Evolutionary conservation across 306 rosid species (phyloP), one percentile per base, ranked within the genome.

Genomic region (Cucumis hystrix): DNA sequence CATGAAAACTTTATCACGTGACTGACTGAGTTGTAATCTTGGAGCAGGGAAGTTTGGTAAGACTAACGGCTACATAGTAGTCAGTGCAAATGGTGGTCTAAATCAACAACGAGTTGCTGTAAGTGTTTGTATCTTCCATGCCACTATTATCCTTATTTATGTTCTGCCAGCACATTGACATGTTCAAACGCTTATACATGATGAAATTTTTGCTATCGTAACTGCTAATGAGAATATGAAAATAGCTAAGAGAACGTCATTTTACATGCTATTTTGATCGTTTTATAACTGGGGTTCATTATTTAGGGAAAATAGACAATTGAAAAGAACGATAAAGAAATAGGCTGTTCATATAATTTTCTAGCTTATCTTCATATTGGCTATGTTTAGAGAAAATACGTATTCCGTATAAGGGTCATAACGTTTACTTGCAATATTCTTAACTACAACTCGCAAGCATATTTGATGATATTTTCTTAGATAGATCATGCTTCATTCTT

Each of bases 91-190:
- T 82, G 99, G 99, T 4, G 99, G 99, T 65, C 99, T 95, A 71
- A 95, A 95, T 85, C 99, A 95, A 84, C 99, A 95, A 78, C 85
- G 97, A 79, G 99, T 95, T 69, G 99, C 99, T 49, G 99, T 95
- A 83, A 87, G 97, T 85, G 83, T 76, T 47, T 75, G 82, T 70
- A 25, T 47, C 79, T 76, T 76, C 60, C 39, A 56, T 61, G 59
- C 45, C 45, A 59, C 25, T 60, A 58, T 59, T 45, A 60, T 60
- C 40, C 70, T 62, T 9, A 8, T 47, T n/a, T 70, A 47, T 47
- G 39, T 47, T 25, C 37, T 71, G 41, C 37, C 55, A 23, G 58
- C 59, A 23, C 25, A n/a, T 20, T 8, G 18, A 35, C 35, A n/a
- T 10, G 14, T 9, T 17, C 25, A 39, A 65, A 14, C 11, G 18